Percentiles rank a stretch among this genome's conserved stretches.
These are phyloP conservation scores for Yarrowia sp. DNA, from an alignment of 805 yeast genomes.

Conservation along the genomic window DNA sequence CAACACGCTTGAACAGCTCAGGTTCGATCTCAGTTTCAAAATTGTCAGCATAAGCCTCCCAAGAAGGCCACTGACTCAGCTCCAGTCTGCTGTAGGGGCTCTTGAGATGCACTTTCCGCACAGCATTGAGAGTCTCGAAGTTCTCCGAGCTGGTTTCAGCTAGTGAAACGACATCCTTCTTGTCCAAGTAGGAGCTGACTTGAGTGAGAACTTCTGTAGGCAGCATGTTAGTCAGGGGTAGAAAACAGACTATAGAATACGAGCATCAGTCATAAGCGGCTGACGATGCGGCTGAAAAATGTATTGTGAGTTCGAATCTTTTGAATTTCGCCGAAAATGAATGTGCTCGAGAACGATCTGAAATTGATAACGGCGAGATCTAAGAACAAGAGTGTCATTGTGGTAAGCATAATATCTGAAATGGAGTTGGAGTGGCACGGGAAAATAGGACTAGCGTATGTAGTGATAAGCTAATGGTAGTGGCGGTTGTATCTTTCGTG, in stretches of 20 bases:
- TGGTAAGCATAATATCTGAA: too few species aligned
- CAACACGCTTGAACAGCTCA: neutral
- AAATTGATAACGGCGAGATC: too few species aligned
- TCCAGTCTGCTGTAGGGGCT: neutral
- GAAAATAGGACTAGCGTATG: too few species aligned
- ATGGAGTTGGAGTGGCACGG: too few species aligned
- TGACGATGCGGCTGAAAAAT: too few species aligned
- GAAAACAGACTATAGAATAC: neutral
- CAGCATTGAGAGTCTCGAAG: neutral
- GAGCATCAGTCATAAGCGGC: neutral
- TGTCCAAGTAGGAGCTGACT: neutral
- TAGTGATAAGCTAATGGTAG: too few species aligned
- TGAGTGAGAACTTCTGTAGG: neutral
- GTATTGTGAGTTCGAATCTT: neutral
- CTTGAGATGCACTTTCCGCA: neutral
- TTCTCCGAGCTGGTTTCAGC: neutral
- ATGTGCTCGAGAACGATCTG: too few species aligned
- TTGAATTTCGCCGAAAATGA: too few species aligned
- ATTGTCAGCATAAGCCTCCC: neutral
- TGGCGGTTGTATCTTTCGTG: too few species aligned
- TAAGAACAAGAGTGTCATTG: too few species aligned
- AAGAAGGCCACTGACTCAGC: neutral
- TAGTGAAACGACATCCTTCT: neutral
- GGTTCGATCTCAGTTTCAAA: too few species aligned
- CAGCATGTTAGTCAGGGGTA: neutral